Conservation (phyloP, 2,329 filamentous ascomycete genomes). For the Nemania abortiva region DNA sequence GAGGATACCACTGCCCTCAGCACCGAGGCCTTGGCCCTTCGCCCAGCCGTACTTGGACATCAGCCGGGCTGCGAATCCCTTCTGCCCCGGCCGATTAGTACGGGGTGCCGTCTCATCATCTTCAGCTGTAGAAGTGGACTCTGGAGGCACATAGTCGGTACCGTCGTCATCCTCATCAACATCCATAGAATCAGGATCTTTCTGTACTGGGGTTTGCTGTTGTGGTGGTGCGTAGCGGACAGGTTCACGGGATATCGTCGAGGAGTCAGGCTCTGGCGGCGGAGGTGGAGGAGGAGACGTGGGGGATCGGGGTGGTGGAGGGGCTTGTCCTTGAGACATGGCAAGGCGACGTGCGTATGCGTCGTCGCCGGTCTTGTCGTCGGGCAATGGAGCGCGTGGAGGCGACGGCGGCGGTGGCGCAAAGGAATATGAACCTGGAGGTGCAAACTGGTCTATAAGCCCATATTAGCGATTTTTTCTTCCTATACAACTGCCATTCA, state of each 20-base stretch:
- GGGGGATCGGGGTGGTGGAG: slow-evolving; percentile 45
- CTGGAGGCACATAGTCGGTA: slow-evolving; percentile 50
- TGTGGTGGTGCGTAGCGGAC: slow-evolving; percentile 74
- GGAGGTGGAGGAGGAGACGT: slow-evolving; percentile 52
- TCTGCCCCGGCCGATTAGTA: slow-evolving; percentile 80
- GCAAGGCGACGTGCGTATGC: slow-evolving; percentile 73
- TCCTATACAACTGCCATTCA: not conserved
- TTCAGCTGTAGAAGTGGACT: slow-evolving; percentile 24
- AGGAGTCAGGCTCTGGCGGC: slow-evolving; percentile 57
- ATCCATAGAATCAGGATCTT: slow-evolving; percentile 56
- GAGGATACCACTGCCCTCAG: slow-evolving; percentile 83
- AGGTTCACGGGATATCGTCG: slow-evolving; percentile 81
- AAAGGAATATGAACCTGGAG: slow-evolving; percentile 67
- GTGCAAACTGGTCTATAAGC: slow-evolving; percentile 68
- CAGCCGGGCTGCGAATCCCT: slow-evolving; percentile 86
- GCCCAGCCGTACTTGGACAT: slow-evolving; percentile 96
- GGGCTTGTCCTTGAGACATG: slow-evolving; percentile 60
- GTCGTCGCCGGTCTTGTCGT: slow-evolving; percentile 76
- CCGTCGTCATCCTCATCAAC: slow-evolving; percentile 52
- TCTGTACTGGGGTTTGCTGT: slow-evolving; percentile 54
- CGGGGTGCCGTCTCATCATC: slow-evolving; percentile 54
- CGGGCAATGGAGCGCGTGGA: slow-evolving; percentile 60
- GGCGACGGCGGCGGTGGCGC: slow-evolving; percentile 67
- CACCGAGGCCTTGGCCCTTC: slow-evolving; percentile 88
- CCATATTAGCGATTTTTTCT: slow-evolving; percentile 35